Percentiles rank a stretch among this genome's conserved stretches.
Evolutionary conservation across 2,329 filamentous ascomycete species (phyloP).

Genomic region (Nannizziopsis barbatae): DNA sequence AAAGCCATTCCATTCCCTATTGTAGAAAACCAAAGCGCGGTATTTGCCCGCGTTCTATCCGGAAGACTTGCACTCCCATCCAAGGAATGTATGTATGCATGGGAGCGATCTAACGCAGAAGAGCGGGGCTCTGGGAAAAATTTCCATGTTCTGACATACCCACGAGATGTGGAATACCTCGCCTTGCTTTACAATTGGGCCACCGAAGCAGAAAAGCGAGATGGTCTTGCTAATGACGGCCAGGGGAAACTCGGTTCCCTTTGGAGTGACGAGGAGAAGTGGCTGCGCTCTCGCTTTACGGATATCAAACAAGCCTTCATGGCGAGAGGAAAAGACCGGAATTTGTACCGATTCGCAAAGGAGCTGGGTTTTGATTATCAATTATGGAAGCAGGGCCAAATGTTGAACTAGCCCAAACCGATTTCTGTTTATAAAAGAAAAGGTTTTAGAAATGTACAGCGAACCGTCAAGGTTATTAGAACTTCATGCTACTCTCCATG

Average conservation of each 20-base stretch:
- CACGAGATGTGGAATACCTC: constrained; percentile 36
- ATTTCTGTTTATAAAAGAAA: background rate
- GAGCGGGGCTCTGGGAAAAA: constrained; percentile 38
- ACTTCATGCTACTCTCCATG: too few relatives aligned
- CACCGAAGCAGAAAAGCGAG: constrained; percentile 24
- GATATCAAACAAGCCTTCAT: constrained; percentile 64
- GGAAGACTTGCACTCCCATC: constrained; percentile 56
- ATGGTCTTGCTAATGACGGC: constrained; percentile 34
- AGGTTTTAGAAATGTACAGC: too few relatives aligned
- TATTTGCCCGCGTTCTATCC: constrained; percentile 66
- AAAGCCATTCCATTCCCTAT: constrained; percentile 82
- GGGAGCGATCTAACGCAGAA: constrained; percentile 44
- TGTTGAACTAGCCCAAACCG: background rate
- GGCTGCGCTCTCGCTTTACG: constrained; percentile 57
- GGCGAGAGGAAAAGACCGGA: constrained; percentile 46
- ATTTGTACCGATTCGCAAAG: constrained; percentile 50
- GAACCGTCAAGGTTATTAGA: too few relatives aligned
- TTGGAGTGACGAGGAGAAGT: constrained; percentile 62
- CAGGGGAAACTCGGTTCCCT: constrained; percentile 56
- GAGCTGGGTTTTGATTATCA: constrained; percentile 61
- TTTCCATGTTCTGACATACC: constrained; percentile 47
- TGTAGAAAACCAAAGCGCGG: constrained; percentile 65
- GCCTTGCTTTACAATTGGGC: constrained; percentile 38
- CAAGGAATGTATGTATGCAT: constrained; percentile 52
- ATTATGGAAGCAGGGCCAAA: constrained; percentile 20